Evolutionary conservation across 2,329 filamentous ascomycete species (phyloP).

Genomic region (Fusarium fujikuroi): DNA sequence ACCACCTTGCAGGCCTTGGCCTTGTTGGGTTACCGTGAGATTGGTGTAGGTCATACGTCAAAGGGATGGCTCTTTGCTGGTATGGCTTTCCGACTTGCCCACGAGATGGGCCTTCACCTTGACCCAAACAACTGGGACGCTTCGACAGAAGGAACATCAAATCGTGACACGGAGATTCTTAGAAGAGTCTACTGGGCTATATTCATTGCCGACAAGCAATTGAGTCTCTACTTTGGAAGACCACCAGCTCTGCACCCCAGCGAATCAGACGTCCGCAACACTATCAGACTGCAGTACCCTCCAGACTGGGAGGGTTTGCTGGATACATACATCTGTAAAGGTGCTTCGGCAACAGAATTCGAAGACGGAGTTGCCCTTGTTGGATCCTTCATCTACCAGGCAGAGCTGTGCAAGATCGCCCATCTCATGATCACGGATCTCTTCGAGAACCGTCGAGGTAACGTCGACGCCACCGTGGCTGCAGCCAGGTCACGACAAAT

Average conservation of each 20-base stretch:
- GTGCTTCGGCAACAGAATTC: conserved; percentile 56
- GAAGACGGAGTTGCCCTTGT: conserved; percentile 58
- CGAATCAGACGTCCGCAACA: conserved; percentile 61
- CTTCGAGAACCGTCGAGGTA: conserved; percentile 59
- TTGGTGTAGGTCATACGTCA: conserved; percentile 58
- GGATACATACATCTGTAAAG: conserved; percentile 59
- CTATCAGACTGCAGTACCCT: conserved; percentile 60
- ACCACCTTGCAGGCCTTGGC: conserved; percentile 59
- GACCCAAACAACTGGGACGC: conserved; percentile 62
- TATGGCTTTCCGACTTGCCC: conserved; percentile 62
- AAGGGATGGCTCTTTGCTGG: conserved; percentile 64
- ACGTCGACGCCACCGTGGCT: conserved; percentile 53
- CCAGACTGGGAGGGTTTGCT: conserved; percentile 59
- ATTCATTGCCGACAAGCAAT: conserved; percentile 61
- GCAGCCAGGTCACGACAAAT: conserved; percentile 57
- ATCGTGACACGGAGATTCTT: conserved; percentile 58
- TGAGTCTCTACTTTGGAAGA: conserved; percentile 62
- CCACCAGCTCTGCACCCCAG: conserved; percentile 61
- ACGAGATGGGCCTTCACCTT: conserved; percentile 64
- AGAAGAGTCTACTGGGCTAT: conserved; percentile 62
- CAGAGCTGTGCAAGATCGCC: conserved; percentile 60
- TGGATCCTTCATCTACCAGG: conserved; percentile 58
- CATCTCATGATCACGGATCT: conserved; percentile 62
- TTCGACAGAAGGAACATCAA: conserved; percentile 46
- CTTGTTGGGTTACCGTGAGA: conserved; percentile 58